phyloP scores from a whole-genome alignment of 169 alveolate species.

The Eimeria praecox region DNA sequence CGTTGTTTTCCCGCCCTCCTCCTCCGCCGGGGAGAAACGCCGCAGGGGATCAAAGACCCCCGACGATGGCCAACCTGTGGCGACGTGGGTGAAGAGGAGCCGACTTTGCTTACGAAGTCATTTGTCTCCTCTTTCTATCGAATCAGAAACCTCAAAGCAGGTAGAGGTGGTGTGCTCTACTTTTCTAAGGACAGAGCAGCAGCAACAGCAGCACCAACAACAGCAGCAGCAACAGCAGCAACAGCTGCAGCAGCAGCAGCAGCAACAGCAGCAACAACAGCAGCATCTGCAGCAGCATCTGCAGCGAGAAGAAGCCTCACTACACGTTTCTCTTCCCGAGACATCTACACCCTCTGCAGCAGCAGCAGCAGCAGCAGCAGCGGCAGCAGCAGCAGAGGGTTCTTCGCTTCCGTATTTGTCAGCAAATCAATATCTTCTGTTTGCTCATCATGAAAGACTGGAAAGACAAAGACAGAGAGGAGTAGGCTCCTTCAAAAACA shows the following conservation, averaged over 20 bases:
- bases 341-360: too few species aligned
- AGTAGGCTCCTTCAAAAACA: too few species aligned
- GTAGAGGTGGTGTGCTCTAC: neutral
- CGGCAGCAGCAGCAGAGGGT: slow-evolving; percentile 8
- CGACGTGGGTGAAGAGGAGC: slow-evolving; percentile 4
- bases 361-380: neutral
- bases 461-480: neutral
- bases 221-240: neutral
- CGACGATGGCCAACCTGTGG: neutral
- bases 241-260: neutral
- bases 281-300: neutral
- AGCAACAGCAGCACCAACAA: neutral
- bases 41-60: neutral
- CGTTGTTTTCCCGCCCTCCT: neutral
- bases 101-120: neutral
- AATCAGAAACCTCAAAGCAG: neutral
- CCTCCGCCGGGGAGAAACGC: neutral
- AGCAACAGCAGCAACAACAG: neutral
- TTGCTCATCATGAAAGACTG: neutral
- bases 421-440: neutral
- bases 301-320: too few species aligned
- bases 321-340: too few species aligned
- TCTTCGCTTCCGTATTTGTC: neutral
- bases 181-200: neutral
- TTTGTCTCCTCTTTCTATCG: neutral